Base-by-base conservation (phyloP, 768 basidiomycete genomes). In the Hypsizygus marmoreus region DNA sequence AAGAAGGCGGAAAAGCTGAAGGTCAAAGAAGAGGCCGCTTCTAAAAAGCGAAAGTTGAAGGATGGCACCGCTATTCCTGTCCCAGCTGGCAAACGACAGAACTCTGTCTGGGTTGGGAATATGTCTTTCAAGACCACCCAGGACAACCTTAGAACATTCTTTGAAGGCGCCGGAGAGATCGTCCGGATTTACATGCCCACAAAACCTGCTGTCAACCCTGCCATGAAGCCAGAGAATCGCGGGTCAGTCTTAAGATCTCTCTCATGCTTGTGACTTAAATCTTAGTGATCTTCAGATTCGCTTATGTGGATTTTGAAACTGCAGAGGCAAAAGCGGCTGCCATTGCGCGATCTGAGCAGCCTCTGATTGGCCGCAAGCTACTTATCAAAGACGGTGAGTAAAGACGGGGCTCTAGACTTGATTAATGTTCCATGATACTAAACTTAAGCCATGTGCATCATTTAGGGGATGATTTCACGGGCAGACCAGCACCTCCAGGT, bases 31-130 rank as follows among this genome's bases (percentile, higher is more conserved):
- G 54, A 50, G 33, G 45, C 59, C 14, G 45, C 66, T 11, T 49
- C 55, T 38, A 80, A 80, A 64, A 82, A 75, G 55, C 72, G 68
- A 50, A 78, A 80, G 54, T 65, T 76, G 23, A 61, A 67, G 42
- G 66, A 72, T 45, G 70, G 70, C 2, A 63, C 62, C 17, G 62
- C 64, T 1, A 54, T 56, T n/a, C 53, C 64, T 33, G 56, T 60
- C 26, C 40, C 61, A 19, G 55, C 63, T 36, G 61, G 63, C 11
- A 84, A 83, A 64, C 81, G 87, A 19, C 82, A 90, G 65, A 84
- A 95, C 62, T 95, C 91, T 4, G 76, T 97, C 36, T 98, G 95
- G 95, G 88, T 97, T 23, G 95, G 95, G 31, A 98, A 98, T 67
- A 62, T 98, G 63, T 78, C 88, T 5, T 98, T 88, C 76, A 88